These are phyloP conservation scores for Aspergillus amoenus DNA, from an alignment of 2,329 filamentous ascomycete genomes.

Conservation along the genomic window DNA sequence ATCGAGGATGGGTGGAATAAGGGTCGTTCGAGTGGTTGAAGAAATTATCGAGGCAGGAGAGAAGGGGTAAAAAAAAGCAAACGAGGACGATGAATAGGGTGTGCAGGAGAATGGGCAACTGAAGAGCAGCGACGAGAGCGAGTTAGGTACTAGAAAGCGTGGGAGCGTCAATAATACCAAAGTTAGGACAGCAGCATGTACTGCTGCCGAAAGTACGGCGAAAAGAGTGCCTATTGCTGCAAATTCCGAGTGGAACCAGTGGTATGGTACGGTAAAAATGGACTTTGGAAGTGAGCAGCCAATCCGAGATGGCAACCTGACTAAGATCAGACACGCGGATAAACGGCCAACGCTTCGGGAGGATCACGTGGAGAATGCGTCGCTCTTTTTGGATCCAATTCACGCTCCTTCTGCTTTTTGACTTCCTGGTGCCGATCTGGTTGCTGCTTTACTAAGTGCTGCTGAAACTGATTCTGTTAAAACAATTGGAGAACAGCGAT, in stretches of 20 bases:
- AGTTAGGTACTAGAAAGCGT: background rate
- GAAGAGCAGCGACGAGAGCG: conserved; percentile 2
- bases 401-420: background rate
- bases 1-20: conserved; percentile 14
- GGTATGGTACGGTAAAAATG: background rate
- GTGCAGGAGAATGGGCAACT: background rate
- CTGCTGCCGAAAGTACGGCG: background rate
- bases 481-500: background rate
- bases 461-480: background rate
- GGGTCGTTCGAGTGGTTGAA: background rate
- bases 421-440: background rate
- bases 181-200: background rate
- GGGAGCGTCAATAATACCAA: conserved; percentile 1
- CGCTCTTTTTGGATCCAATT: background rate
- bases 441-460: background rate
- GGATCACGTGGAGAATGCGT: conserved; percentile 10
- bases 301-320: conserved; percentile 1
- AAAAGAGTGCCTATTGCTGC: background rate
- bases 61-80: background rate
- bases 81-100: background rate
- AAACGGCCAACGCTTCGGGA: conserved; percentile 11
- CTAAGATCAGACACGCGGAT: conserved; percentile 8
- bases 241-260: background rate
- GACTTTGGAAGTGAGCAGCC: background rate
- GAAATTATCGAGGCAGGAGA: background rate